Evolutionary conservation across 1,139 yeast genomes (phyloP).

Genomic region (Debaryomycetaceae sp.): DNA sequence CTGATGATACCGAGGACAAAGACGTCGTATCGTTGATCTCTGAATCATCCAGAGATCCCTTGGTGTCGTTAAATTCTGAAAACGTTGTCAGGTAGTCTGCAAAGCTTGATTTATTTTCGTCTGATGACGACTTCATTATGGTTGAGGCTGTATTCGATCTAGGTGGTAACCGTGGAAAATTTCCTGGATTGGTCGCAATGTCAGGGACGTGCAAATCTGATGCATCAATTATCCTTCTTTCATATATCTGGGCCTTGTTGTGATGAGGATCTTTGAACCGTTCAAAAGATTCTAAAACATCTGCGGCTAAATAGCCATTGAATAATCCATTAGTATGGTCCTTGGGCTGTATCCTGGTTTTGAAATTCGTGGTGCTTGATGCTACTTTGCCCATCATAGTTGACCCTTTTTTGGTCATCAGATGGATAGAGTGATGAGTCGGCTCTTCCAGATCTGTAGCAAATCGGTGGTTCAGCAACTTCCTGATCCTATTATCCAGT

Average conservation of each 20-base stretch:
- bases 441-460: slow-evolving; percentile 1
- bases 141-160: slow-evolving; percentile 18
- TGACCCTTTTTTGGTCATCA: background rate
- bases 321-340: slow-evolving; percentile 33
- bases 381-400: slow-evolving; percentile 18
- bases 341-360: slow-evolving; percentile 12
- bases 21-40: background rate
- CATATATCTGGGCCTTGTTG: slow-evolving; percentile 28
- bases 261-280: slow-evolving; percentile 26
- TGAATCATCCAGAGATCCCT: background rate
- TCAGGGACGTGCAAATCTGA: slow-evolving; percentile 18
- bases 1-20: background rate
- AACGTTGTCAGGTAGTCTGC: background rate
- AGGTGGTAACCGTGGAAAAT: slow-evolving; percentile 31
- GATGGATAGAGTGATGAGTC: background rate
- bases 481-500: background rate
- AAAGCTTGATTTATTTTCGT: background rate
- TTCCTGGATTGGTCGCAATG: background rate
- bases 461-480: background rate
- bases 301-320: slow-evolving; percentile 27
- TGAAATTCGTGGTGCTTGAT: slow-evolving; percentile 23
- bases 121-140: background rate
- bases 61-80: background rate
- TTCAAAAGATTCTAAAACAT: slow-evolving; percentile 30
- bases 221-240: slow-evolving; percentile 15